A percentile compares a stretch with the other conserved stretches of the same genome.
Conservation (phyloP, 805 yeast genomes). For the Starmerella roubikii region DNA sequence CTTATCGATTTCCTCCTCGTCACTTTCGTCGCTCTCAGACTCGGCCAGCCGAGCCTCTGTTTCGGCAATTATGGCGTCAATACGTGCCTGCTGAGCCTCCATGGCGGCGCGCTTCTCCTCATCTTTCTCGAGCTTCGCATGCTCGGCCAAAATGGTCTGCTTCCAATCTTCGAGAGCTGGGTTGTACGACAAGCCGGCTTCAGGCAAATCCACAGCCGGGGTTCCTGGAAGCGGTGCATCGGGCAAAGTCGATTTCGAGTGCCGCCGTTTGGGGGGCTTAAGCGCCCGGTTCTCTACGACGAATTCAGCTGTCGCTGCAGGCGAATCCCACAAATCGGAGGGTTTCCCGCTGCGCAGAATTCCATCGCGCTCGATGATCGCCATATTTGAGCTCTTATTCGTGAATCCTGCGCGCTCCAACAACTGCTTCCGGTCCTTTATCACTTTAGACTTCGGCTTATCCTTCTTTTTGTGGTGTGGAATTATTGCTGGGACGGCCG, state of each 20-base stretch:
- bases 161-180: conserved; percentile 82
- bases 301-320: neutral
- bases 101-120: conserved; percentile 52
- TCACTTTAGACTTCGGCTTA: conserved; percentile 22
- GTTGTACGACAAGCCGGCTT: conserved; percentile 85
- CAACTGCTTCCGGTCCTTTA: conserved; percentile 8
- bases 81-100: conserved; percentile 48
- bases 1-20: conserved; percentile 23
- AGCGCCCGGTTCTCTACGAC: conserved; percentile 17
- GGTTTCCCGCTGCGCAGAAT: conserved; percentile 31
- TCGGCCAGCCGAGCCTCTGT: conserved; percentile 34
- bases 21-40: conserved; percentile 37
- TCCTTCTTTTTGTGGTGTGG: conserved; percentile 28
- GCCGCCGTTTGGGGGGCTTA: neutral
- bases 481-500: conserved; percentile 58
- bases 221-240: conserved; percentile 19
- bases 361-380: conserved; percentile 54
- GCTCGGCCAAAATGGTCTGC: conserved; percentile 52
- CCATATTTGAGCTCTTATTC: conserved; percentile 1
- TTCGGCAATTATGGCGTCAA: conserved; percentile 36
- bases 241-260: conserved; percentile 6
- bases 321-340: conserved; percentile 60
- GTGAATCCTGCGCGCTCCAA: conserved; percentile 15
- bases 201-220: conserved; percentile 37
- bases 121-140: conserved; percentile 44